These are phyloP conservation scores for Xylariaceae sp. DNA, from an alignment of 2,329 filamentous ascomycete genomes.

Conservation along the genomic window DNA sequence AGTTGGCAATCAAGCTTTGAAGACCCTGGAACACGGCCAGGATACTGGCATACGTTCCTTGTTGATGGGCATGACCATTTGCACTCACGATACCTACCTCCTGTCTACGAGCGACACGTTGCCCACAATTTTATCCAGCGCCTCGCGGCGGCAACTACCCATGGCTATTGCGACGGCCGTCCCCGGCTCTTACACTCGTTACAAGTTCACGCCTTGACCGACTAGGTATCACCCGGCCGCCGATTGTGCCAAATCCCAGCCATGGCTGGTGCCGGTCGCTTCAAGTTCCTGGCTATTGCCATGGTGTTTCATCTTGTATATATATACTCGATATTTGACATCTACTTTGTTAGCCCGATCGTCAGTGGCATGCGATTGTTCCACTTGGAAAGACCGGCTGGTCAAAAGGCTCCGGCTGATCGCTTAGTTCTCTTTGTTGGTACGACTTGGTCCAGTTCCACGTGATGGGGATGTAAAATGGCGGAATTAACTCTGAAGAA, in stretches of 20 bases:
- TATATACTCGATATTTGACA: conserved; percentile 93
- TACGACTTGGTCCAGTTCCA: conserved; percentile 34
- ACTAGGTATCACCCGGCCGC: conserved; percentile 7
- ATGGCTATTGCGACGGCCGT: no score
- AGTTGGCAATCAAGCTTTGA: no score
- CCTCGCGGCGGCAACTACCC: no score
- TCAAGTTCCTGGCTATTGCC: conserved; percentile 81
- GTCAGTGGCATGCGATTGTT: conserved; percentile 91
- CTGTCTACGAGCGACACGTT: no score
- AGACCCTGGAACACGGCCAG: no score
- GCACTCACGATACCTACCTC: no score
- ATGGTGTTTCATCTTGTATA: conserved; percentile 92
- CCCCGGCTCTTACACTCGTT: no score
- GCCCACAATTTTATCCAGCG: no score
- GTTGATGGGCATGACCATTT: no score
- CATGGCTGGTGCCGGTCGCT: conserved; percentile 58
- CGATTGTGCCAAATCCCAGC: conserved; percentile 8
- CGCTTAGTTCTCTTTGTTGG: conserved; percentile 91
- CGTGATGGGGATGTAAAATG: conserved; percentile 1
- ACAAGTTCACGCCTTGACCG: no score
- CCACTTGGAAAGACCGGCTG: conserved; percentile 55
- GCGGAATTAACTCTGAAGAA: conserved; percentile 7
- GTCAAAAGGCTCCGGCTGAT: conserved; percentile 71
- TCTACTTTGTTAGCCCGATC: conserved; percentile 97
- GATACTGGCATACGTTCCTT: no score